Conservation (phyloP, 1,284 basidiomycete species). For the Irpex sp. region DNA sequence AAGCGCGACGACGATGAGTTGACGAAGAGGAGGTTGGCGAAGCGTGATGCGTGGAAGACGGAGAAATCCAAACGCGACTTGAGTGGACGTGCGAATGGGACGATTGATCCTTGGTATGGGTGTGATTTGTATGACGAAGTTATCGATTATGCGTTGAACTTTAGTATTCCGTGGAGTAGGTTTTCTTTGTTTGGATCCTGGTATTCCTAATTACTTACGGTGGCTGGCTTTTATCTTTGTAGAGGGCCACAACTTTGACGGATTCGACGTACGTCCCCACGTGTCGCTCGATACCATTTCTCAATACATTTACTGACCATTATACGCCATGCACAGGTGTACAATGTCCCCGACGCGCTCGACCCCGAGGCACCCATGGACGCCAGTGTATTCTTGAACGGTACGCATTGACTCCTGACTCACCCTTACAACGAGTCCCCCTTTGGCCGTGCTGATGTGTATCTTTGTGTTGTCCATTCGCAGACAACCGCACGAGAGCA, state of each 20-base stretch:
- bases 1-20: background rate
- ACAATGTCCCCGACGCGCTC: constrained; percentile 10
- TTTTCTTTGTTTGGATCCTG: background rate
- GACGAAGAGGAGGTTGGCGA: background rate
- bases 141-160: constrained; percentile 27
- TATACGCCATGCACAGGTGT: constrained; percentile 1
- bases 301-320: background rate
- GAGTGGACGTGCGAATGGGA: constrained; percentile 15
- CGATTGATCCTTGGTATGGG: constrained; percentile 25
- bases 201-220: background rate
- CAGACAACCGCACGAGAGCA: constrained; percentile 46
- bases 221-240: background rate
- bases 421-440: too few relatives aligned
- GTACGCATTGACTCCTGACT: too few relatives aligned
- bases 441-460: background rate
- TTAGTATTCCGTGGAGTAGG: constrained; percentile 23
- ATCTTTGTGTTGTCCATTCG: background rate
- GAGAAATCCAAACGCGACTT: constrained; percentile 14
- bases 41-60: constrained; percentile 7
- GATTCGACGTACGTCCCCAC: background rate
- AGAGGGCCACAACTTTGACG: background rate
- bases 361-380: constrained; percentile 9
- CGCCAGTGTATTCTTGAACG: constrained; percentile 11
- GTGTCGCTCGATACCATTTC: background rate
- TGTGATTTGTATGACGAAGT: constrained; percentile 24